phyloP scores from a whole-genome alignment of 2,329 filamentous ascomycete species.

The Trichoderma aggressivum region DNA sequence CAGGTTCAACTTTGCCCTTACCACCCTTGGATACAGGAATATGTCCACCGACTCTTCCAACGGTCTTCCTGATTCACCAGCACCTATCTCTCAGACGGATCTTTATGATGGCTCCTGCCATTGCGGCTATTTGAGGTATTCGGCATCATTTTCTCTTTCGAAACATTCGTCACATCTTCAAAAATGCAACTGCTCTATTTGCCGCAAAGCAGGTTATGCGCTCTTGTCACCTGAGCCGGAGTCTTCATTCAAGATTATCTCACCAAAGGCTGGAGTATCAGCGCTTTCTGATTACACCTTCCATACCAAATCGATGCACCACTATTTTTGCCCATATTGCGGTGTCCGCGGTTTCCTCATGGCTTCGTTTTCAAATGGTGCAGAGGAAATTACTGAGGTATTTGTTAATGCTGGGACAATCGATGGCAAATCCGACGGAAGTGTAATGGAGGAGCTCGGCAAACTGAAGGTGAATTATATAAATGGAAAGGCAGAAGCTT shows the following conservation, averaged over 20 bases:
- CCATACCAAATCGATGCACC: not conserved
- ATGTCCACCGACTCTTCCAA: not conserved
- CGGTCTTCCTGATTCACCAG: not conserved
- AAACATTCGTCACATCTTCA: not conserved
- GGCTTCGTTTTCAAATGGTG: not conserved
- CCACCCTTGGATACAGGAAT: not conserved
- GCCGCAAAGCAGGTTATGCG: not conserved
- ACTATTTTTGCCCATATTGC: not conserved
- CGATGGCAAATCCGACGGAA: not conserved
- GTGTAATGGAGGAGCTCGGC: not conserved
- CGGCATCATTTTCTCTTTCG: not conserved
- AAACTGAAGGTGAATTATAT: not conserved
- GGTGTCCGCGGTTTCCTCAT: not conserved
- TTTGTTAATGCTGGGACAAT: not conserved
- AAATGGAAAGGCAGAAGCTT: not conserved
- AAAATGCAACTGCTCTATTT: not conserved
- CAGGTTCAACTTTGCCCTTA: not conserved
- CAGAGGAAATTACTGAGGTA: not conserved
- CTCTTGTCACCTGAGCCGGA: not conserved
- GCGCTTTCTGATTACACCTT: not conserved
- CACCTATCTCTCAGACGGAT: not conserved
- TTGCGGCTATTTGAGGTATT: not conserved
- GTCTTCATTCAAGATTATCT: not conserved
- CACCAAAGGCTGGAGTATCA: not conserved
- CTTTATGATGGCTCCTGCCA: not conserved